A percentile compares a stretch with the other conserved stretches of the same genome.
Conservation (phyloP, 495 filamentous ascomycete species). For the Cercophora samala region DNA sequence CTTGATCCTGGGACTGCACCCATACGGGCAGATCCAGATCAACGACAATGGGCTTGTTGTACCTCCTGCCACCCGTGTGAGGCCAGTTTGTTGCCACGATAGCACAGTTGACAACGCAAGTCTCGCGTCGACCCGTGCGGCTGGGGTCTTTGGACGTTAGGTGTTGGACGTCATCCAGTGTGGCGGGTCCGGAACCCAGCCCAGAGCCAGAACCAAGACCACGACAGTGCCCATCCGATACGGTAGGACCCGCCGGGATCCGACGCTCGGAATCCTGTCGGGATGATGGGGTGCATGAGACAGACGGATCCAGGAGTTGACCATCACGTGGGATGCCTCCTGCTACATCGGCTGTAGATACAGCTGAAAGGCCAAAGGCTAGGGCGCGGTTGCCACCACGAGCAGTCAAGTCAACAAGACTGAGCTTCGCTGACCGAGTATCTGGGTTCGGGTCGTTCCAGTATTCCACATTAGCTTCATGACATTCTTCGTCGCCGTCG, state of each 20-base stretch:
- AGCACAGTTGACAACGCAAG: slow-evolving; percentile 73
- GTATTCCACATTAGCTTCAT: slow-evolving; percentile 26
- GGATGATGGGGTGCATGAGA: neutral
- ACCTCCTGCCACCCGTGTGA: slow-evolving; percentile 52
- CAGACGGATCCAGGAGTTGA: neutral
- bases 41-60: slow-evolving; percentile 74
- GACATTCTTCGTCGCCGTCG: slow-evolving; percentile 23
- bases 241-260: neutral
- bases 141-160: neutral
- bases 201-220: neutral
- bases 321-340: neutral
- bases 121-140: slow-evolving; percentile 54
- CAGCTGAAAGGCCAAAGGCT: slow-evolving; percentile 24
- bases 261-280: neutral
- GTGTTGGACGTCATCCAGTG: neutral
- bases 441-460: slow-evolving; percentile 43
- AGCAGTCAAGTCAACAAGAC: slow-evolving; percentile 42
- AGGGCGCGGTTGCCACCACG: slow-evolving; percentile 33
- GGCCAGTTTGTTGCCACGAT: slow-evolving; percentile 67
- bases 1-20: neutral
- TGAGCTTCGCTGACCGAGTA: slow-evolving; percentile 38
- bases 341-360: slow-evolving; percentile 11
- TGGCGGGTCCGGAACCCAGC: too few species aligned
- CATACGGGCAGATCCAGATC: slow-evolving; percentile 68
- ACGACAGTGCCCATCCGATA: neutral